Base-by-base conservation (phyloP, 768 basidiomycete genomes). In the Leucocoprinus birnbaumii region DNA sequence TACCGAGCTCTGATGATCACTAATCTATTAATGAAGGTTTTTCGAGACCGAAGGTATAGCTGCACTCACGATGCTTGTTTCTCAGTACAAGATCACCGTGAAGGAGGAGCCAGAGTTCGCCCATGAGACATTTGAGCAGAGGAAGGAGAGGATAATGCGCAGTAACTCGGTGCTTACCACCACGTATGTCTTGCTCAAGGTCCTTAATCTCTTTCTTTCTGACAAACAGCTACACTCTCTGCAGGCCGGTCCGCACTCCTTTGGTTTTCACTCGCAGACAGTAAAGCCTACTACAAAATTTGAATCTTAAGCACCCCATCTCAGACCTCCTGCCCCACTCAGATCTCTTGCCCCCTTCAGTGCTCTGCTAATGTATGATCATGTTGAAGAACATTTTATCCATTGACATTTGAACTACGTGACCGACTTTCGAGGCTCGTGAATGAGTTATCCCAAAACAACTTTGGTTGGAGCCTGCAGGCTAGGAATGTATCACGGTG, bases 81-180 rank as follows among this genome's bases (percentile, higher is more conserved):
- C 67, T 11, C 65, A 63, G 26, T 83, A 76, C 64, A 72, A 68
- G 50, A 69, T 82, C 50, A 70, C 73, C 34, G 62, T 80, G 24
- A 74, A 73, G 56, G 76, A 80, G 26, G 79, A 82, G 45, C 74
- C 76, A 9, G 68, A 74, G 55, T 81, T 77, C 59, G 70, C 70
- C 0, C 54, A 58, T 6, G 79, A 79, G 62, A 73, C 71, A 2
- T 75, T 78, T 54, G 75, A 75, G 59, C 65, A 75, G 59, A 66
- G 66, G 52, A 75, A 71, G 61, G 68, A 60, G 44, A 69, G 79
- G 37, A 57, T 82, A 35, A 56, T 80, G 59, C 52, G 58, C 24
- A 56, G 64, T 9, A 66, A 53, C 25, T 61, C 59, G 11, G 67
- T 66, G 19, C 45, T 79, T 38, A 75, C 74, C 26, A 25, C 58